A percentile compares a stretch with the other conserved stretches of the same genome.
phyloP scores from a whole-genome alignment of 805 yeast species.

The Candida nanaspora region DNA sequence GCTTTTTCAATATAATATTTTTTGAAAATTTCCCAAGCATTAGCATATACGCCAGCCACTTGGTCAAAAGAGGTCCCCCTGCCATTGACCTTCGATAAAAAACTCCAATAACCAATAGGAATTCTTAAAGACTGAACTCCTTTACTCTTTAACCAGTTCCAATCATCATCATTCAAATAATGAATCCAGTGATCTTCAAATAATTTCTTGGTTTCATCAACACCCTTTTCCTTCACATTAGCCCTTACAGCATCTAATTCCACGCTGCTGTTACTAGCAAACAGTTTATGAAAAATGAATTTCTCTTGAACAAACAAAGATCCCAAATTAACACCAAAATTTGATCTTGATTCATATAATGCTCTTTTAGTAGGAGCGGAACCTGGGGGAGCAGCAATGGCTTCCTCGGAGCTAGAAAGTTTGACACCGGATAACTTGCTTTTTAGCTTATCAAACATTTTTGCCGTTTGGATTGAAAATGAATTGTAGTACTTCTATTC shows the following conservation, averaged over 20 bases:
- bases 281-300: constrained; percentile 63
- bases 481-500: no score
- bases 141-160: constrained; percentile 61
- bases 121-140: constrained; percentile 79
- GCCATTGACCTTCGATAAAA: constrained; percentile 34
- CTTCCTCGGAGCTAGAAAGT: not conserved
- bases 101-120: constrained; percentile 88
- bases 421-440: not conserved
- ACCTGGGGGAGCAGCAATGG: constrained; percentile 24
- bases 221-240: constrained; percentile 40
- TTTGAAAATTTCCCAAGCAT: constrained; percentile 66
- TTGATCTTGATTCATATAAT: constrained; percentile 52
- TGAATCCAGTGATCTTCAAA: constrained; percentile 60
- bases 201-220: constrained; percentile 42
- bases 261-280: constrained; percentile 48
- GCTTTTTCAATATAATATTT: constrained; percentile 51
- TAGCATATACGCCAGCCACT: constrained; percentile 48
- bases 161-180: constrained; percentile 63
- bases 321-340: constrained; percentile 85
- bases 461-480: not conserved
- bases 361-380: constrained; percentile 32
- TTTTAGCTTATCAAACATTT: not conserved
- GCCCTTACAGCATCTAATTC: constrained; percentile 70
- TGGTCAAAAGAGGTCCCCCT: constrained; percentile 56
- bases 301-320: constrained; percentile 72